Evolutionary conservation across 441 rosid genomes (phyloP), one percentile per base, ranked within the genome.

Genomic region (Codiaeum variegatum): DNA sequence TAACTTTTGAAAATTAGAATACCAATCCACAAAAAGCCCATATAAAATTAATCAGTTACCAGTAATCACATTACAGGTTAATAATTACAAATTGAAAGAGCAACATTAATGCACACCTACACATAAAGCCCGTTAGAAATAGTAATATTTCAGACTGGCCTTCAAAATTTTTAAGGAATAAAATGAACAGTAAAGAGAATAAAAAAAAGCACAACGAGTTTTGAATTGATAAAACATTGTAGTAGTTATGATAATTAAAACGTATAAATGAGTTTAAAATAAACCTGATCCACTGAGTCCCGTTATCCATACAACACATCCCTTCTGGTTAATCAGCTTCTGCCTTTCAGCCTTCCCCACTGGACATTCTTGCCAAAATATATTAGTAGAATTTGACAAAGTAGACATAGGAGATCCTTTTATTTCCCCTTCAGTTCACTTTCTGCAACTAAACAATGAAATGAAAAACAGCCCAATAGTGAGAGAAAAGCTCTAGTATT

Each of bases 251-350:
- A 42, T 61, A 47, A 11, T 32, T 51, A 44, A 34, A 38, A 66
- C 23, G 21, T 26, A 63, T 21, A 40, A 46, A 13, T 19, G 49
- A 73, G 44, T 32, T 64, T 49, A 63, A 63, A 49, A 69, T 64
- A 78, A 73, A 93, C 95, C 98, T 85, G 97, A 94, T 80, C 96
- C 97, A 68, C 98, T 94, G 28, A 94, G 96, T 32, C 97, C 98
- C 1, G 98, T 94, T 74, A 94, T 89, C 98, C 98, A 94, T 47
- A 94, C 87, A 66, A 90, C 93, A 76, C 97, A 90, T 18, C 97
- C 96, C 81, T 86, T 90, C 76, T 94, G 98, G 73, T 91, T 74
- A n/a, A 94, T 82, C 61, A 90, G 77, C 76, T 80, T 84, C 76
- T 91, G 97, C 81, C 93, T 88, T 67, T 91, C 97, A 73, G 77